Base-by-base conservation (phyloP, 2,329 filamentous ascomycete species). In the Xylaria sp. region DNA sequence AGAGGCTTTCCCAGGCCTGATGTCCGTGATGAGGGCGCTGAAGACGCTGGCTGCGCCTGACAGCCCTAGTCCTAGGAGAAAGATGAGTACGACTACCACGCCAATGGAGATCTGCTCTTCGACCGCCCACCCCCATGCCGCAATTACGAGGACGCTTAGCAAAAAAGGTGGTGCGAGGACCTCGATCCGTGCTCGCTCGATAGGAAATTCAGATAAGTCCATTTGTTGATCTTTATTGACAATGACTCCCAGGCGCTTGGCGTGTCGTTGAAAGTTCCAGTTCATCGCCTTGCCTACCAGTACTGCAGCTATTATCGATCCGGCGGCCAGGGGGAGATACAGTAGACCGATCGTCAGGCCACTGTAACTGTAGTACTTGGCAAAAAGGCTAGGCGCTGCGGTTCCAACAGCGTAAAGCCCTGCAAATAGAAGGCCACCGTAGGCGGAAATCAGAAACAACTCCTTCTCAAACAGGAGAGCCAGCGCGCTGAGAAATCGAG, bases 41-140 rank as follows among this genome's bases (percentile, higher is more conserved):
- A 88, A 78, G 47, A 87, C 81, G 55, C 81, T 84, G 68, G 88
- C 88, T 0, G 83, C 81, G 2, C 84, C 85, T 4, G 85, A 86
- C 31, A 87, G 77, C 17, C 80, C 80, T 60, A 85, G 72, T 8
- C 85, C 84, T 19, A 87, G 78, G 11, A 86, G 63, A 66, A 87
- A 86, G 8, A 83, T 73, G 17, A 88, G 72, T 29, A 86, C 78
- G n/a, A 87, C 73, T 2, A 84, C 80, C 3, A 79, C 81, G 2
- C 81, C 83, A 0, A 87, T 75, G 33, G 78, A 80, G 7, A 78
- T 78, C 64, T 80, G 77, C 19, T 74, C 70, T 51, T 86, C 77
- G n/a, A 87, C 69, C 1, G 81, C 78, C 84, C 85, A 87, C 5
- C 84, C 85, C 68, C 85, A 87, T n/a, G 77, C 77, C 25, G 84